Conservation (phyloP, 2,329 filamentous ascomycete genomes). For the Exophiala alcalophila region DNA sequence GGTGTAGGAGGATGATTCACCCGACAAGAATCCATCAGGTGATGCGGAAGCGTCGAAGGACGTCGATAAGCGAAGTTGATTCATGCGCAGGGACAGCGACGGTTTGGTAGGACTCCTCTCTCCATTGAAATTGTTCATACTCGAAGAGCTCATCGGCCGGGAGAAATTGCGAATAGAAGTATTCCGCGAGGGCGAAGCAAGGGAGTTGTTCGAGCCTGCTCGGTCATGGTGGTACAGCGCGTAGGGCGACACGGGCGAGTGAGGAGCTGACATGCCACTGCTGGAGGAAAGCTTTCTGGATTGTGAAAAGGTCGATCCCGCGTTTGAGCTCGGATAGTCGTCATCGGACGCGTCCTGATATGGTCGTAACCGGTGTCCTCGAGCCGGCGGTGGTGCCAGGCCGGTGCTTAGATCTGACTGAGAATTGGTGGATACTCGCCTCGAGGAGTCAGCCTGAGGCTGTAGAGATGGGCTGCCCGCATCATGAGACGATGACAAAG, state of each 20-base stretch:
- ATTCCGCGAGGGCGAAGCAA: constrained; percentile 55
- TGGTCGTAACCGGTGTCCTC: constrained; percentile 31
- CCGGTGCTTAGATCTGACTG: constrained; percentile 17
- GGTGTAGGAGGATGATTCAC: constrained; percentile 67
- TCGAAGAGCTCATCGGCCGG: constrained; percentile 72
- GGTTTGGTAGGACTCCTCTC: constrained; percentile 25
- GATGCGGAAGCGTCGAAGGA: constrained; percentile 29
- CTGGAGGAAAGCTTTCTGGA: constrained; percentile 75
- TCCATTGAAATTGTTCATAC: constrained; percentile 33
- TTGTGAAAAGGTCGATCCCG: constrained; percentile 62
- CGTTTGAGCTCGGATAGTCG: constrained; percentile 60
- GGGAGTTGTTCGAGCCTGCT: constrained; percentile 82
- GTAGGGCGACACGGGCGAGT: constrained; percentile 63
- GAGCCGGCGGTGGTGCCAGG: constrained; percentile 24
- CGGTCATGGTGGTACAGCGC: constrained; percentile 63
- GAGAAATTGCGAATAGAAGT: constrained; percentile 72
- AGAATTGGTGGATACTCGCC: constrained; percentile 20
- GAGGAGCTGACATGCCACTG: constrained; percentile 59
- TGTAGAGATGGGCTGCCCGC: constrained; percentile 5
- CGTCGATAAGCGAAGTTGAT: constrained; percentile 19
- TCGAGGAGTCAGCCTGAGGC: constrained; percentile 3
- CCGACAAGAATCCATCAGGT: constrained; percentile 24
- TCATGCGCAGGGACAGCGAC: constrained; percentile 14
- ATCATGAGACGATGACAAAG: constrained; percentile 4
- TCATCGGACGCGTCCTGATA: constrained; percentile 68